Conservation (phyloP, 495 filamentous ascomycete genomes). For the Aspergillus indologenus region DNA sequence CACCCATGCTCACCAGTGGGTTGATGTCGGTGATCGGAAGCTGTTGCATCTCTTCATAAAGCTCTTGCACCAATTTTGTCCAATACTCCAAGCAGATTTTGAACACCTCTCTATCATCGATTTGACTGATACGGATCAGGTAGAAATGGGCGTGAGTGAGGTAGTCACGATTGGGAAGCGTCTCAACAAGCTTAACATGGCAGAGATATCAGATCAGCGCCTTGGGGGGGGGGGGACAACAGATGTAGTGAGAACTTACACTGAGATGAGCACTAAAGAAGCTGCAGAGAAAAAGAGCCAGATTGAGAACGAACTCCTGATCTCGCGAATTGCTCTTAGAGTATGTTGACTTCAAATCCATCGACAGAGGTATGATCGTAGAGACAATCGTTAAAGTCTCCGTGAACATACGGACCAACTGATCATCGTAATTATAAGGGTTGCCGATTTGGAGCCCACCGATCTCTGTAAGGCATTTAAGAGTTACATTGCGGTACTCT, state of each 20-base stretch:
- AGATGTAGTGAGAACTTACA: constrained; percentile 48
- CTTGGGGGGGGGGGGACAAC: background rate
- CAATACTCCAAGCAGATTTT: constrained; percentile 99
- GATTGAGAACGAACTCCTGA: constrained; percentile 95
- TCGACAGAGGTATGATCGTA: constrained; percentile 80
- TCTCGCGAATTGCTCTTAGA: constrained; percentile 85
- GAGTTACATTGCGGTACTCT: constrained; percentile 92
- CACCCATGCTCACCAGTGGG: constrained; percentile 74
- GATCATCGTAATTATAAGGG: constrained; percentile 83
- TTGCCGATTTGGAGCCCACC: constrained; percentile 80
- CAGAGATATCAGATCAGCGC: background rate
- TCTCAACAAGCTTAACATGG: constrained; percentile 75
- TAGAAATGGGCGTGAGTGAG: constrained; percentile 96
- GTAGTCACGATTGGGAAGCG: constrained; percentile 89
- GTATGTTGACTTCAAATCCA: constrained; percentile 88
- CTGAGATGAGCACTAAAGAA: constrained; percentile 91
- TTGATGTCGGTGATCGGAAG: constrained; percentile 89
- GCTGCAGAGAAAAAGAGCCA: constrained; percentile 92
- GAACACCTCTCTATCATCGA: constrained; percentile 98
- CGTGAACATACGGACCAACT: constrained; percentile 95
- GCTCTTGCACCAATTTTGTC: constrained; percentile 96
- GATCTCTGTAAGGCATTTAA: constrained; percentile 97
- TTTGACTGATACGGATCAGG: constrained; percentile 94
- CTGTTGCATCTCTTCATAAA: constrained; percentile 98
- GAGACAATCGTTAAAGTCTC: constrained; percentile 86